Percentiles rank a stretch among this genome's conserved stretches.
Conservation (phyloP, 495 filamentous ascomycete species). For the Aspergillus heteromorphus region DNA sequence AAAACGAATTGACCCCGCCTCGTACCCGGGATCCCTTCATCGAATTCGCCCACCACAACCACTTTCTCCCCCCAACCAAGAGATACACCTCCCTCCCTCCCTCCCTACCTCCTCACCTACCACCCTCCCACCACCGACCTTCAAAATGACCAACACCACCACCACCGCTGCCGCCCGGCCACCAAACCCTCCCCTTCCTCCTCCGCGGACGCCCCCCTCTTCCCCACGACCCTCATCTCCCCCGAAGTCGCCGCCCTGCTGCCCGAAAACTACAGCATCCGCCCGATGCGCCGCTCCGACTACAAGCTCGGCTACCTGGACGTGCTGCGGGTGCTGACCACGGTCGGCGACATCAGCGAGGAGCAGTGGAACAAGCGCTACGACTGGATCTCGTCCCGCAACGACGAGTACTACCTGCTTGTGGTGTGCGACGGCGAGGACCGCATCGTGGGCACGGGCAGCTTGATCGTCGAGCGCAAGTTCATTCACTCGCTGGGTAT, state of each 20-base stretch:
- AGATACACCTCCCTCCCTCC: background rate
- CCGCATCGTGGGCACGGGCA: slow-evolving; percentile 79
- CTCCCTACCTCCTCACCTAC: slow-evolving; percentile 13
- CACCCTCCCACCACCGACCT: slow-evolving; percentile 12
- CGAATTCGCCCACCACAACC: background rate
- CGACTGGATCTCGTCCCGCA: slow-evolving; percentile 73
- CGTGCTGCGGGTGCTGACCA: slow-evolving; percentile 84
- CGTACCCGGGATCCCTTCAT: background rate
- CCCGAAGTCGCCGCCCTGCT: slow-evolving; percentile 63
- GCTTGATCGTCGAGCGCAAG: slow-evolving; percentile 69
- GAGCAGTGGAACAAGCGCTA: slow-evolving; percentile 73
- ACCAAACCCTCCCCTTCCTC: slow-evolving; percentile 27
- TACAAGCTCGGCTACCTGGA: slow-evolving; percentile 75
- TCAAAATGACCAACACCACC: slow-evolving; percentile 13
- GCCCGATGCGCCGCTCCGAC: slow-evolving; percentile 73
- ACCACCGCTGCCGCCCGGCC: slow-evolving; percentile 18
- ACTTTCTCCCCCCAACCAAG: slow-evolving; percentile 1
- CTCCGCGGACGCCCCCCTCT: slow-evolving; percentile 57
- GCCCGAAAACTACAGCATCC: slow-evolving; percentile 75
- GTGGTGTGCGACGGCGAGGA: slow-evolving; percentile 69
- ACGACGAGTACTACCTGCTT: slow-evolving; percentile 78
- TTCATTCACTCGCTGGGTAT: slow-evolving; percentile 45
- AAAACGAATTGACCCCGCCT: background rate
- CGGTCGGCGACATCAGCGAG: slow-evolving; percentile 80
- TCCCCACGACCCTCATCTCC: slow-evolving; percentile 72